Evolutionary conservation across 2,329 filamentous ascomycete species (phyloP).

Genomic region (Coleophoma cylindrospora): DNA sequence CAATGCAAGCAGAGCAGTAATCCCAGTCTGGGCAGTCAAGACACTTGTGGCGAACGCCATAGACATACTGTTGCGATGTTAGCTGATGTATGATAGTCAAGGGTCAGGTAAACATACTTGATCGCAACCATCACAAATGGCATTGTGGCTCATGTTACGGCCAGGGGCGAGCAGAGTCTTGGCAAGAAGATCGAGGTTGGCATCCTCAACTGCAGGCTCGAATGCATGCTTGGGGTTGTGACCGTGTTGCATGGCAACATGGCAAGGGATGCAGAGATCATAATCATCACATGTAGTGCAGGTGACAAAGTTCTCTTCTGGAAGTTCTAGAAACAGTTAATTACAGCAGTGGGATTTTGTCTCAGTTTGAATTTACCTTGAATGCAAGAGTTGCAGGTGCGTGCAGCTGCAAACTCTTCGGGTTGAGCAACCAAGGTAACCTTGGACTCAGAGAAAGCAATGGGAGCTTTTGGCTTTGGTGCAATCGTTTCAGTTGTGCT

Average conservation of each 20-base stretch:
- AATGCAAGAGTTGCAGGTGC: conserved; percentile 63
- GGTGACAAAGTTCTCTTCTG: conserved; percentile 77
- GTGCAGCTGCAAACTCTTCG: conserved; percentile 24
- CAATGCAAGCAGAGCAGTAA: conserved; percentile 76
- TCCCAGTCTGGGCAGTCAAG: conserved; percentile 97
- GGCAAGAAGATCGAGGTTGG: conserved; percentile 55
- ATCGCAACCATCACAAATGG: conserved; percentile 93
- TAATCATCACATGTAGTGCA: conserved; percentile 84
- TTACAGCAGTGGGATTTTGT: background rate
- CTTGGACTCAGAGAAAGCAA: conserved; percentile 15
- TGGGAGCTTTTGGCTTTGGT: conserved; percentile 44
- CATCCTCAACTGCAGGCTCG: conserved; percentile 58
- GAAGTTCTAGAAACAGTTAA: conserved; percentile 38
- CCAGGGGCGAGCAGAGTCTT: conserved; percentile 69
- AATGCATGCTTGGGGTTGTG: conserved; percentile 90
- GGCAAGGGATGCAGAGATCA: conserved; percentile 84
- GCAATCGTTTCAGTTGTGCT: conserved; percentile 80
- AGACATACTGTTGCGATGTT: conserved; percentile 53
- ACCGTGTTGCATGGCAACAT: conserved; percentile 71
- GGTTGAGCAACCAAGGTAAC: conserved; percentile 16
- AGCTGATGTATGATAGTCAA: background rate
- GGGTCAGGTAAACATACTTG: conserved; percentile 36
- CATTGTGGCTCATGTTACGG: conserved; percentile 76
- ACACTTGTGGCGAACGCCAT: conserved; percentile 92
- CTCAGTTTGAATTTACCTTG: conserved; percentile 39